phyloP scores from a whole-genome alignment of 192 early-diverging fungal species.

The Rhizophagus sp. region DNA sequence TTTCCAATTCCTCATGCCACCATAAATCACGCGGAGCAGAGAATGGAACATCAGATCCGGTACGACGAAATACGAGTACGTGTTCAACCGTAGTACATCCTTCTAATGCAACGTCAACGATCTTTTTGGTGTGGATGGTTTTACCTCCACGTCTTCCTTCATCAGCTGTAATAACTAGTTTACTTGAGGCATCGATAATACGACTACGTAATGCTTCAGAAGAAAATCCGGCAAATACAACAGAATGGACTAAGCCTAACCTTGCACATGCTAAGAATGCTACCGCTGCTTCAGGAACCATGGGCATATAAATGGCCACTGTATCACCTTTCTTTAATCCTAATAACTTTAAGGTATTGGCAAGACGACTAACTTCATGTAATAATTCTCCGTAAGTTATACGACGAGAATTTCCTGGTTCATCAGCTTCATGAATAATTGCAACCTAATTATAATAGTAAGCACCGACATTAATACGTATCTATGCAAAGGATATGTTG shows the following conservation, averaged over 20 bases:
- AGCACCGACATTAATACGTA: background rate
- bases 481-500: background rate
- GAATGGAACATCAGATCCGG: conserved; percentile 83
- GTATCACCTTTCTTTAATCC: conserved; percentile 91
- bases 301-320: conserved; percentile 97
- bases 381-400: conserved; percentile 87
- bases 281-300: conserved; percentile 91
- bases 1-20: conserved; percentile 90
- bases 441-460: conserved; percentile 53
- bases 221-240: conserved; percentile 97
- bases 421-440: conserved; percentile 89
- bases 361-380: conserved; percentile 78
- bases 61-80: conserved; percentile 90
- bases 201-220: conserved; percentile 91
- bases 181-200: conserved; percentile 78
- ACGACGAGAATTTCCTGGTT: conserved; percentile 73
- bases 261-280: conserved; percentile 95
- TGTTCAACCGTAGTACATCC: conserved; percentile 77
- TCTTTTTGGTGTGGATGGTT: conserved; percentile 85
- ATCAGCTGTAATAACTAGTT: conserved; percentile 89
- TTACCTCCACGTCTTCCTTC: conserved; percentile 93
- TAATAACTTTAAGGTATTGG: conserved; percentile 80
- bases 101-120: conserved; percentile 88
- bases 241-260: conserved; percentile 89
- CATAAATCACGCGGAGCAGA: conserved; percentile 78